These are phyloP conservation scores for Aeschynomene evenia DNA, from an alignment of 306 rosid species.

Conservation along the genomic window DNA sequence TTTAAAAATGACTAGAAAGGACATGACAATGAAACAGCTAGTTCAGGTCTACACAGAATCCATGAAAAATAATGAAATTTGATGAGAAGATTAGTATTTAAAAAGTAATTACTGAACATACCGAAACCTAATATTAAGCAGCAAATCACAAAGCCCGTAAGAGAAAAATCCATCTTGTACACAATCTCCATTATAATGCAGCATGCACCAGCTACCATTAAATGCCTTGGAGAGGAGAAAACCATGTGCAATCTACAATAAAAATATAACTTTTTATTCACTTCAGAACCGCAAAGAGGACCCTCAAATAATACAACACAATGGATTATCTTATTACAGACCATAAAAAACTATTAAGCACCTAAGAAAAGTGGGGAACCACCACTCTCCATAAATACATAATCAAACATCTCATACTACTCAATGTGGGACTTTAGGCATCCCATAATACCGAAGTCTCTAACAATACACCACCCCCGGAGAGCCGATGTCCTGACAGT, in stretches of 20 bases:
- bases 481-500: too few relatives aligned
- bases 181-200: conserved; percentile 75
- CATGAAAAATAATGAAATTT: background rate
- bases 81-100: conserved; percentile 4
- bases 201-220: conserved; percentile 89
- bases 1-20: background rate
- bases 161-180: conserved; percentile 89
- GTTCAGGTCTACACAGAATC: conserved; percentile 13
- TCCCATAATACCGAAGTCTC: too few relatives aligned
- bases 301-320: conserved; percentile 18
- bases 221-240: conserved; percentile 95
- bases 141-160: conserved; percentile 72
- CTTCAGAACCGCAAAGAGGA: conserved; percentile 1
- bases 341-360: too few relatives aligned
- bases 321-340: conserved; percentile 22
- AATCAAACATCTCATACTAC: too few relatives aligned
- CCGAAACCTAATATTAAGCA: conserved; percentile 90
- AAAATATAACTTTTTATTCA: conserved; percentile 9
- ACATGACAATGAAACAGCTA: background rate
- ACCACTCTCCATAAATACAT: too few relatives aligned
- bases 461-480: too few relatives aligned
- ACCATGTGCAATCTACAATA: conserved; percentile 88
- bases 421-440: too few relatives aligned
- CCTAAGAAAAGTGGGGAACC: too few relatives aligned
- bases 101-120: conserved; percentile 43